phyloP scores from a whole-genome alignment of 2,329 filamentous ascomycete genomes.

The Cyanodermella asteris region DNA sequence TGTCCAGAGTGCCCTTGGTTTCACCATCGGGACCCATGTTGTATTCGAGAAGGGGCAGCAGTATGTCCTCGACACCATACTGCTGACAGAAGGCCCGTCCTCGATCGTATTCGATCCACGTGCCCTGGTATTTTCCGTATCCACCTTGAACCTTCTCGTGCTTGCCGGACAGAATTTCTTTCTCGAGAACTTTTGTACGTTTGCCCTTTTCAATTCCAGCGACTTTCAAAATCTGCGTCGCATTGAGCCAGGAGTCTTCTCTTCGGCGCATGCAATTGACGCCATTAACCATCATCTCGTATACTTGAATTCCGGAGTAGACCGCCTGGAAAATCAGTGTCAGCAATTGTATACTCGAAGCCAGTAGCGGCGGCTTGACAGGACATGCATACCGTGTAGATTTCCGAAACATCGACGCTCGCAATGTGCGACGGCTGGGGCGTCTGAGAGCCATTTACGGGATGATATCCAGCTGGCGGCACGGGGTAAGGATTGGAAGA shows the following conservation, averaged over 20 bases:
- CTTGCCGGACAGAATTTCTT: slow-evolving; percentile 87
- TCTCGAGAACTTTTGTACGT: slow-evolving; percentile 91
- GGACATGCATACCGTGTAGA: too few relatives aligned
- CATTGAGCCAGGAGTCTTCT: slow-evolving; percentile 90
- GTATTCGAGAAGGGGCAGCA: slow-evolving; percentile 26
- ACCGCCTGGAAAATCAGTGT: slow-evolving; percentile 35
- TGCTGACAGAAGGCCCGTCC: slow-evolving; percentile 77
- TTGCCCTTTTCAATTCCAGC: slow-evolving; percentile 95
- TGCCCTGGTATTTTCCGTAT: slow-evolving; percentile 97
- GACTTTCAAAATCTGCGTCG: slow-evolving; percentile 93
- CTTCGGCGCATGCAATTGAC: slow-evolving; percentile 90
- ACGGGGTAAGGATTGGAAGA: too few relatives aligned
- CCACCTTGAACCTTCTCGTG: slow-evolving; percentile 98
- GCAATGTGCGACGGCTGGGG: background rate
- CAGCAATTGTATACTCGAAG: background rate
- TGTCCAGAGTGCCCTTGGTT: slow-evolving; percentile 59
- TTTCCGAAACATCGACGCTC: too few relatives aligned
- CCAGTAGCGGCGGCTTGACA: too few relatives aligned
- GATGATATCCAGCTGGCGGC: too few relatives aligned
- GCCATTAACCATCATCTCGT: slow-evolving; percentile 93
- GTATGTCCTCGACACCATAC: slow-evolving; percentile 32
- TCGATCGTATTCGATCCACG: slow-evolving; percentile 88
- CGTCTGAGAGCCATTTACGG: too few relatives aligned
- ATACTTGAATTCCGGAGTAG: slow-evolving; percentile 88
- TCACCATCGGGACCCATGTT: slow-evolving; percentile 28